Conservation (phyloP, 192 early-diverging fungal species). For the Gonapodya sp. region DNA sequence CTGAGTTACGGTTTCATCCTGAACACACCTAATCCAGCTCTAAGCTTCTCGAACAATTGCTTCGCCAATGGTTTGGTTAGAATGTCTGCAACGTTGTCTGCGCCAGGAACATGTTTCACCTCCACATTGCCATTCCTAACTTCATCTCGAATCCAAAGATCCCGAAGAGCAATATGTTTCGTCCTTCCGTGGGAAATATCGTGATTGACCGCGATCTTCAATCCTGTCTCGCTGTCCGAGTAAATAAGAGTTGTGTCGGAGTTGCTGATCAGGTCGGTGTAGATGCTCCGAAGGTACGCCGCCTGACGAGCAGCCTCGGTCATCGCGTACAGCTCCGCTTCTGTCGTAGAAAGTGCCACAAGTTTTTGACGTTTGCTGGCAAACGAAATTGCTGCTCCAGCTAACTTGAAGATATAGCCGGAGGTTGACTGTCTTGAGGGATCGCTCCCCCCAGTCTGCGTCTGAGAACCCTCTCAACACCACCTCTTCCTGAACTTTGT, state of each 20-base stretch:
- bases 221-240: constrained; percentile 18
- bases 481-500: background rate
- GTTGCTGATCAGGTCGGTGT: background rate
- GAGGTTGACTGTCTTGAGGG: constrained; percentile 17
- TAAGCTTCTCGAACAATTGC: background rate
- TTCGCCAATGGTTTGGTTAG: background rate
- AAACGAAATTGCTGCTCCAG: constrained; percentile 9
- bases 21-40: background rate
- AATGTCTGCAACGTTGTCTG: background rate
- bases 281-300: constrained; percentile 12
- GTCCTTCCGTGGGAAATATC: background rate
- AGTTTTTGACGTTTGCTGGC: constrained; percentile 17
- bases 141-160: background rate
- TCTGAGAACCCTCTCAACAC: constrained; percentile 13
- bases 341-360: constrained; percentile 21
- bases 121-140: background rate
- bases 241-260: constrained; percentile 4
- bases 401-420: constrained; percentile 14
- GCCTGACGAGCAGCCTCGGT: constrained; percentile 13
- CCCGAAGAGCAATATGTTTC: background rate
- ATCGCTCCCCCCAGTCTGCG: constrained; percentile 18
- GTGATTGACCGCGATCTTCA: constrained; percentile 14
- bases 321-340: constrained; percentile 18
- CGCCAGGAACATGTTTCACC: background rate
- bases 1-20: background rate